Conservation (phyloP, 2,329 filamentous ascomycete genomes). For the Calonectria naviculata region DNA sequence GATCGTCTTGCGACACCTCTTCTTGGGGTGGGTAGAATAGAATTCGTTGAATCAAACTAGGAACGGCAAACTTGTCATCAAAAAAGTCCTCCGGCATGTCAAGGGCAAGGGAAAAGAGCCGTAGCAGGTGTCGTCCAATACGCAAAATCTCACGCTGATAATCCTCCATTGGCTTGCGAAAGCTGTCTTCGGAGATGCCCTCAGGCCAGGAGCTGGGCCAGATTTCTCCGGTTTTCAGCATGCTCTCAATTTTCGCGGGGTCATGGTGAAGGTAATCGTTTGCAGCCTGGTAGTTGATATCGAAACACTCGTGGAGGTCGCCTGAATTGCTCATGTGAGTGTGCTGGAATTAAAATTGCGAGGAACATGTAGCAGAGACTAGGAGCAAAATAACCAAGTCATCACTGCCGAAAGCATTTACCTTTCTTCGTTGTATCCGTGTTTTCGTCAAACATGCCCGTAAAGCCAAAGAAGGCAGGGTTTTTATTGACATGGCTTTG, state of each 20-base stretch:
- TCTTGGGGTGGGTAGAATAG: neutral
- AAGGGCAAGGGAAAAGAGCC: neutral
- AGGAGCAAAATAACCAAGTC: neutral
- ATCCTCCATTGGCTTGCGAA: neutral
- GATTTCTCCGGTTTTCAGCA: neutral
- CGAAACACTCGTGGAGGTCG: slow-evolving; percentile 1
- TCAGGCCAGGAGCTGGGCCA: neutral
- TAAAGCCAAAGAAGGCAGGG: neutral
- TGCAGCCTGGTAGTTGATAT: neutral
- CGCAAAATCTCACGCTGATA: neutral
- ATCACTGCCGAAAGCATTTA: neutral
- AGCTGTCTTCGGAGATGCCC: neutral
- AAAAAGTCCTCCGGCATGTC: slow-evolving; percentile 2
- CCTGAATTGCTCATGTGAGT: neutral
- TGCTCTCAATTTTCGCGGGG: neutral
- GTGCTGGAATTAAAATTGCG: neutral
- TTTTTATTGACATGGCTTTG: slow-evolving; percentile 1
- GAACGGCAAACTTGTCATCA: neutral
- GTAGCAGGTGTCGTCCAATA: neutral
- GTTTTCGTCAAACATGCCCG: neutral
- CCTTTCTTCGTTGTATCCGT: neutral
- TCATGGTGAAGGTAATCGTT: neutral
- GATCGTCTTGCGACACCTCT: neutral
- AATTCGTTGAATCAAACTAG: neutral
- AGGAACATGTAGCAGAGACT: neutral